These are phyloP conservation scores for Lignosus rhinocerotis DNA, from an alignment of 1,284 basidiomycete species.

Conservation along the genomic window DNA sequence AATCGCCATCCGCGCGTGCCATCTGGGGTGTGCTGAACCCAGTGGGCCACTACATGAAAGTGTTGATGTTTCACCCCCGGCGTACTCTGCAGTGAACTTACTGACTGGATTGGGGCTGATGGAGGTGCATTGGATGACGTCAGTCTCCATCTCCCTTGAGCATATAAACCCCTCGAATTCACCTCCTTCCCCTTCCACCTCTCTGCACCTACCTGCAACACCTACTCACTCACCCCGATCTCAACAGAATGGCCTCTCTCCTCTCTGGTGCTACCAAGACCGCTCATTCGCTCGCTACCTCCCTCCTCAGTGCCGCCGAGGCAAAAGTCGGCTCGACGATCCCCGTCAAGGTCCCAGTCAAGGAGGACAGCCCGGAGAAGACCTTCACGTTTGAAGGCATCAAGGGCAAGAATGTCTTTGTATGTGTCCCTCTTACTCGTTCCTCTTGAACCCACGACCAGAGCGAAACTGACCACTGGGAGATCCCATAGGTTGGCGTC, in stretches of 20 bases:
- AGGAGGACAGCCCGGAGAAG: constrained; percentile 54
- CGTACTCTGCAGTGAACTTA: too few species aligned
- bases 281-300: constrained; percentile 55
- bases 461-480: not conserved
- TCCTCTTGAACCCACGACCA: not conserved
- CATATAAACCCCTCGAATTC: too few species aligned
- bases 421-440: constrained; percentile 35
- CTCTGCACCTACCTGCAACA: too few species aligned
- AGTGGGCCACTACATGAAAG: too few species aligned
- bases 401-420: constrained; percentile 71
- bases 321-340: constrained; percentile 44
- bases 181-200: too few species aligned
- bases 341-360: constrained; percentile 50
- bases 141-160: too few species aligned
- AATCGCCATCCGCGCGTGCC: too few species aligned
- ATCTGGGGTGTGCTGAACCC: too few species aligned
- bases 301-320: constrained; percentile 47
- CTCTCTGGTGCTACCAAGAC: constrained; percentile 46
- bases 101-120: too few species aligned
- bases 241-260: constrained; percentile 49
- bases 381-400: constrained; percentile 49
- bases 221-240: not conserved
- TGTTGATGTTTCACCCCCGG: too few species aligned
- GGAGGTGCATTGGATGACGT: too few species aligned
- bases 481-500: constrained; percentile 49